A percentile compares a stretch with the other conserved stretches of the same genome.
Evolutionary conservation across 116 monocot species (phyloP).

Genomic region (Cymodocea nodosa): DNA sequence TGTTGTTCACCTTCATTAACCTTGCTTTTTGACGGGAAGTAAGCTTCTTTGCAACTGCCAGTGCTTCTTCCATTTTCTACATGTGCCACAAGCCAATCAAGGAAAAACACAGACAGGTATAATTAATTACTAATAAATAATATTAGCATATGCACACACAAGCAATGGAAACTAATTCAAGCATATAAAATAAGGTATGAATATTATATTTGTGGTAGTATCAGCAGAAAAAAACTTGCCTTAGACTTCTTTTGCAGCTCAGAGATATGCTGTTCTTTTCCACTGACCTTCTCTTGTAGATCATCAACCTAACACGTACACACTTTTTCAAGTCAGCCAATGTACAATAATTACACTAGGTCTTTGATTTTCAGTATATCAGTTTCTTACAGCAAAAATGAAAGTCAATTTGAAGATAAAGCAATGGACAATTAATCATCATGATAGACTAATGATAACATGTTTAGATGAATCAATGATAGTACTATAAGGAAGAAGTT

Average conservation of each 20-base stretch:
- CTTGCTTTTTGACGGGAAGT: slow-evolving; percentile 45
- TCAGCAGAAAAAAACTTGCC: slow-evolving; percentile 20
- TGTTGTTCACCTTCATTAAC: slow-evolving; percentile 42
- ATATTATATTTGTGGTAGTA: not conserved
- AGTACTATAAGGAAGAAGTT: no score
- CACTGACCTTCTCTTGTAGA: slow-evolving; percentile 53
- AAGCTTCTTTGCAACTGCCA: slow-evolving; percentile 47
- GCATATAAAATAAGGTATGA: not conserved
- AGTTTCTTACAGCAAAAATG: no score
- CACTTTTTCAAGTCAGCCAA: not conserved
- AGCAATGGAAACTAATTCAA: not conserved
- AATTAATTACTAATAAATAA: not conserved
- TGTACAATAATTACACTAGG: not conserved
- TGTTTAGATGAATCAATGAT: no score
- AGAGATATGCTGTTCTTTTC: slow-evolving; percentile 37
- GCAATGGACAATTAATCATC: no score
- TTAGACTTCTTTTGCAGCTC: slow-evolving; percentile 64
- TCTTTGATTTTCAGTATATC: no score
- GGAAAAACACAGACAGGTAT: not conserved
- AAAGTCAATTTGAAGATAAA: no score
- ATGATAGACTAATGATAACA: no score
- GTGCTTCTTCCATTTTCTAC: slow-evolving; percentile 78
- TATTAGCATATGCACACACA: not conserved
- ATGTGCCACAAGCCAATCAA: not conserved
- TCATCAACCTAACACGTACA: slow-evolving; percentile 22